Percentiles rank a stretch among this genome's conserved stretches.
Conservation (phyloP, 148 eudicot genomes). For the Rhododendron simsii region DNA sequence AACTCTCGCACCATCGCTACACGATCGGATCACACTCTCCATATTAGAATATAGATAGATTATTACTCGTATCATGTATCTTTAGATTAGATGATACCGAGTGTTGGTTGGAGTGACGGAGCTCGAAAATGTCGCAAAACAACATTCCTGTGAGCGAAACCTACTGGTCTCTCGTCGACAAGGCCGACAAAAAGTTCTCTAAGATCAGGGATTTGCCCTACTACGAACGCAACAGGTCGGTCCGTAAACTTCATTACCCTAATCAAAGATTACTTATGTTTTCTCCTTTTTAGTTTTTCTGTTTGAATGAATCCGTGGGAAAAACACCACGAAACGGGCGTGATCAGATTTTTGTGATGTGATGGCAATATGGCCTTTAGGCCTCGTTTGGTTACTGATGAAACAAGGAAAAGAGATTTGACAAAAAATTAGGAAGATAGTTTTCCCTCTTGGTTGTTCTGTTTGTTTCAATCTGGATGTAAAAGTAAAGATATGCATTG, state of each 20-base stretch:
- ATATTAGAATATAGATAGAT: no score
- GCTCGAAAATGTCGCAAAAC: constrained; percentile 36
- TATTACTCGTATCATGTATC: background rate
- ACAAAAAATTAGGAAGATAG: background rate
- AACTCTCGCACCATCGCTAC: background rate
- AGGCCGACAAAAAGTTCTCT: constrained; percentile 85
- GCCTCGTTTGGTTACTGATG: background rate
- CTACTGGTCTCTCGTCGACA: constrained; percentile 72
- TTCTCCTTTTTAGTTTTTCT: background rate
- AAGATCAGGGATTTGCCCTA: constrained; percentile 83
- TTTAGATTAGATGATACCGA: background rate
- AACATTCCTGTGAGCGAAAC: constrained; percentile 63
- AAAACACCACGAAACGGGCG: background rate
- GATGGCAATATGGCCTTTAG: no score
- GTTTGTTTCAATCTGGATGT: background rate
- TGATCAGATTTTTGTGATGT: background rate
- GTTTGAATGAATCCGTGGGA: background rate
- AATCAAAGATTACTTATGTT: no score
- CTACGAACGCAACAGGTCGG: constrained; percentile 72
- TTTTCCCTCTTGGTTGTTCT: background rate
- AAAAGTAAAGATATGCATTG: background rate
- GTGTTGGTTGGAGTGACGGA: background rate
- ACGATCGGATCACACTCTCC: background rate
- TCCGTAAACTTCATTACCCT: background rate
- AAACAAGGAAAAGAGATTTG: background rate